Conservation (phyloP, 176 grass and related monocot genomes). For the Alloteropsis semialata region DNA sequence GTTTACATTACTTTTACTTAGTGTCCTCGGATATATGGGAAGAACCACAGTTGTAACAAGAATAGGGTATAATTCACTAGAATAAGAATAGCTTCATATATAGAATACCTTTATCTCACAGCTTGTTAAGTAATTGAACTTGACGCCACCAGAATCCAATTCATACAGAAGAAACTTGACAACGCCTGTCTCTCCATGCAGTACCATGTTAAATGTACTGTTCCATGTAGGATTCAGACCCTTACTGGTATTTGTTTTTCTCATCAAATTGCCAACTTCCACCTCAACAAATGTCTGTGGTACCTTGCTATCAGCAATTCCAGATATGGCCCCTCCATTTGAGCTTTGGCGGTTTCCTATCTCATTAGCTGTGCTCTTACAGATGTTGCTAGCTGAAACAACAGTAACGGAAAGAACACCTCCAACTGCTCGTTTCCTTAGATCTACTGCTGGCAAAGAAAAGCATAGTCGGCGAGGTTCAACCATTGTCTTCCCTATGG, state of each 20-base stretch:
- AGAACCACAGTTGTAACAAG: conserved; percentile 26
- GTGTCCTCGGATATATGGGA: conserved; percentile 1
- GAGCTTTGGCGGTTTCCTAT: conserved; percentile 37
- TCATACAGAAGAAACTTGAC: conserved; percentile 94
- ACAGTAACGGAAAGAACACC: conserved; percentile 84
- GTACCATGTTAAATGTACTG: conserved; percentile 79
- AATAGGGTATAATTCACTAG: conserved; percentile 5
- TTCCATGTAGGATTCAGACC: conserved; percentile 75
- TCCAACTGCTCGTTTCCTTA: conserved; percentile 72
- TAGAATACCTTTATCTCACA: conserved; percentile 88
- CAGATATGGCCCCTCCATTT: conserved; percentile 28
- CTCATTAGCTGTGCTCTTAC: conserved; percentile 35
- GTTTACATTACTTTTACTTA: conserved; percentile 32
- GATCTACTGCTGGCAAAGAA: conserved; percentile 77
- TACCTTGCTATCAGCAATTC: conserved; percentile 24
- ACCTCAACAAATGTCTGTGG: conserved; percentile 77
- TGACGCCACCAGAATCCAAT: conserved; percentile 71
- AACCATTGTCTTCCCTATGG: conserved; percentile 79
- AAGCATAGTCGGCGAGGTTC: conserved; percentile 87
- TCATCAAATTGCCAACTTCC: conserved; percentile 77
- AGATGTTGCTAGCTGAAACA: conserved; percentile 73
- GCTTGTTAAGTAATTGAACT: conserved; percentile 75
- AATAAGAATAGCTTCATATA: conserved; percentile 13
- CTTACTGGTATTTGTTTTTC: conserved; percentile 69
- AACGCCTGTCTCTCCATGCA: conserved; percentile 83